Base-by-base conservation (phyloP, 257 asterid genomes). In the Thymus mandschuricus region DNA sequence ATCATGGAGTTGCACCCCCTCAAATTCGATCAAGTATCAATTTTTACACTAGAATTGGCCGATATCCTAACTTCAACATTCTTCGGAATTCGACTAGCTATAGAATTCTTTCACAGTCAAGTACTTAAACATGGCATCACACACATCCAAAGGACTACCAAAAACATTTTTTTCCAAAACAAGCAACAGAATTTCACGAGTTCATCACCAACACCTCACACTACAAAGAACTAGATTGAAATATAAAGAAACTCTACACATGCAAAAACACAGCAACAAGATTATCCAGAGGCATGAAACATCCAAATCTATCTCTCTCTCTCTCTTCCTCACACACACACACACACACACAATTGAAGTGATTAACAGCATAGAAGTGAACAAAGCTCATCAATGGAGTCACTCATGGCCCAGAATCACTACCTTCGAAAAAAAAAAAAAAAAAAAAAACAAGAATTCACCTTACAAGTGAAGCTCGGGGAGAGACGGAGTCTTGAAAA, bases 391-490 rank as follows among this genome's bases (percentile, higher is more conserved):
- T n/a, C 58, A 60, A 60, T 62, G 10, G 6, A 49, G 28, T 28
- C 10, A 44, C 6, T 49, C 38, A 13, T 30, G 10, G 59, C 59
- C 46, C 29, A 59, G 33, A 31, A 30, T 3, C 56, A 5, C 48
- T 27, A 6, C 7, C 10, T 5, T 28, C 5, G 10, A 13, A 27
- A 68, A 68, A 5, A 41, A 3, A 5, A 41, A 41, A 41, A 41
- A 41, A 35, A 3, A 35, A 35, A 6, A 12, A 51, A 50, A 64
- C 5, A 58, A 68, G 9, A 44, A 50, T 58, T 35, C 54, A 88
- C 90, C 93, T 83, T 81, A 52, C 79, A 70, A 29, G 79, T 66
- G 60, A 75, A 78, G 70, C 73, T 64, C 13, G 79, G 83, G 73
- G 28, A 68, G 38, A 58, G 81, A 62, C 33, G 56, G 78, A 81